Evolutionary conservation across 1,284 basidiomycete genomes (phyloP).

Genomic region (Cryptococcus neoformans): DNA sequence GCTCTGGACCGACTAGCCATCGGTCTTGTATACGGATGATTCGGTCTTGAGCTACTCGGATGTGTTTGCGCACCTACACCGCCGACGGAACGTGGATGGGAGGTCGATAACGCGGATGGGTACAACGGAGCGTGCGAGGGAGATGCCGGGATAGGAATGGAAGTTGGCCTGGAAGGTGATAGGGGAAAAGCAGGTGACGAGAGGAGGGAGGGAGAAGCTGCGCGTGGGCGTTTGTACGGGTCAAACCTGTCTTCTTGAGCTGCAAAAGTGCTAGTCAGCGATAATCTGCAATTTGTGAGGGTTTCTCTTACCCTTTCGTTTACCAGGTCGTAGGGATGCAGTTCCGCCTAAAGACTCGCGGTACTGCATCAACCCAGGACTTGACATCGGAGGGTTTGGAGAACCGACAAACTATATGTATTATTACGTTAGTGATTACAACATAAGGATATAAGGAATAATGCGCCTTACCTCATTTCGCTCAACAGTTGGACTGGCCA

Average conservation of each 20-base stretch:
- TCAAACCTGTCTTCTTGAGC: constrained; percentile 43
- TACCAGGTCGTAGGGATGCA: constrained; percentile 36
- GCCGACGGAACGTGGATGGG: background rate
- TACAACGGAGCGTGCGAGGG: constrained; percentile 31
- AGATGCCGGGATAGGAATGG: constrained; percentile 36
- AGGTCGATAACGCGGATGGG: constrained; percentile 20
- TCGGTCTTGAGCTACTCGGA: constrained; percentile 1
- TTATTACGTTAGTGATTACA: background rate
- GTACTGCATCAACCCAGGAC: constrained; percentile 45
- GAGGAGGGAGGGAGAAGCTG: constrained; percentile 37
- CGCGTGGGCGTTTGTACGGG: constrained; percentile 46
- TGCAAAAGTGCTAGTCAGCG: background rate
- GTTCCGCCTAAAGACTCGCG: constrained; percentile 31
- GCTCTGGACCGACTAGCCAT: constrained; percentile 37
- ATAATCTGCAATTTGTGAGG: background rate
- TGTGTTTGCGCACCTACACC: background rate
- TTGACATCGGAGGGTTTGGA: constrained; percentile 21
- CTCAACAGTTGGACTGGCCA: constrained; percentile 41
- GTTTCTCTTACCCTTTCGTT: constrained; percentile 39
- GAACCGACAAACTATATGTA: constrained; percentile 23
- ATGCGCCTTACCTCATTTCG: constrained; percentile 29
- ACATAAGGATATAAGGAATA: background rate
- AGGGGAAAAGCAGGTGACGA: constrained; percentile 32
- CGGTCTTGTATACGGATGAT: constrained; percentile 37
- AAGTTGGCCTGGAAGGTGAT: constrained; percentile 40